phyloP scores from a whole-genome alignment of 2,329 filamentous ascomycete species.

The Alternaria infectoria region DNA sequence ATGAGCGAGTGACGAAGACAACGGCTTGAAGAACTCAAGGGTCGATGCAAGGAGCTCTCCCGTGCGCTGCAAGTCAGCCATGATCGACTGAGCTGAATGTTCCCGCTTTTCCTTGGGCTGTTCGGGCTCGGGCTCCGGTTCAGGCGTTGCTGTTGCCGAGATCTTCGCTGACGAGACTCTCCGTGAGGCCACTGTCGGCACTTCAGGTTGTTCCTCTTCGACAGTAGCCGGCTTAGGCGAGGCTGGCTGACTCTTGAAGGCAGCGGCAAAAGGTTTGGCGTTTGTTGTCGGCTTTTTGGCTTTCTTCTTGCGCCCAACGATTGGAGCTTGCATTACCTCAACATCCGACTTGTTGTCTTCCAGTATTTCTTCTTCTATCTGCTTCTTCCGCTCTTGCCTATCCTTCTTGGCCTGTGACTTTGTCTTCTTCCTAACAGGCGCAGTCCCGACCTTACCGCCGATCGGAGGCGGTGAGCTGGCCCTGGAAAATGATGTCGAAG shows the following conservation, averaged over 20 bases:
- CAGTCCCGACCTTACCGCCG: constrained; percentile 69
- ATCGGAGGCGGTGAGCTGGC: constrained; percentile 71
- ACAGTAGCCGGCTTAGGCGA: constrained; percentile 38
- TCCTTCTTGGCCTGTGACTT: constrained; percentile 83
- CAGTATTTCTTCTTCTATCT: constrained; percentile 67
- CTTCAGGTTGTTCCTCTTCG: constrained; percentile 35
- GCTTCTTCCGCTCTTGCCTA: constrained; percentile 65
- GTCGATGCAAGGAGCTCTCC: constrained; percentile 48
- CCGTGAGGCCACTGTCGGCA: constrained; percentile 19
- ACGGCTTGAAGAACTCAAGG: constrained; percentile 53
- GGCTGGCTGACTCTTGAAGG: constrained; percentile 35
- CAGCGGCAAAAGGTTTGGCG: constrained; percentile 28
- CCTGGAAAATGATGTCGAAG: constrained; percentile 74
- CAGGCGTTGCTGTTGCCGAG: constrained; percentile 29
- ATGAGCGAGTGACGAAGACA: constrained; percentile 45
- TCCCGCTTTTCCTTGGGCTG: constrained; percentile 44
- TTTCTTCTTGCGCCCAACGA: constrained; percentile 83
- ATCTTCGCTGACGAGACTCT: constrained; percentile 27
- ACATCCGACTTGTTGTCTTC: constrained; percentile 55
- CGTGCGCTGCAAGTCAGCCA: constrained; percentile 48
- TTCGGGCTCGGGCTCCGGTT: constrained; percentile 31
- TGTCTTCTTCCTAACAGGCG: constrained; percentile 71
- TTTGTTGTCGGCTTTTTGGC: constrained; percentile 67
- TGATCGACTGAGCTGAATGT: constrained; percentile 44
- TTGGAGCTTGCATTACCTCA: constrained; percentile 68